phyloP scores from a whole-genome alignment of 2,329 filamentous ascomycete species.

The Torrubiellomyces zombiae region DNA sequence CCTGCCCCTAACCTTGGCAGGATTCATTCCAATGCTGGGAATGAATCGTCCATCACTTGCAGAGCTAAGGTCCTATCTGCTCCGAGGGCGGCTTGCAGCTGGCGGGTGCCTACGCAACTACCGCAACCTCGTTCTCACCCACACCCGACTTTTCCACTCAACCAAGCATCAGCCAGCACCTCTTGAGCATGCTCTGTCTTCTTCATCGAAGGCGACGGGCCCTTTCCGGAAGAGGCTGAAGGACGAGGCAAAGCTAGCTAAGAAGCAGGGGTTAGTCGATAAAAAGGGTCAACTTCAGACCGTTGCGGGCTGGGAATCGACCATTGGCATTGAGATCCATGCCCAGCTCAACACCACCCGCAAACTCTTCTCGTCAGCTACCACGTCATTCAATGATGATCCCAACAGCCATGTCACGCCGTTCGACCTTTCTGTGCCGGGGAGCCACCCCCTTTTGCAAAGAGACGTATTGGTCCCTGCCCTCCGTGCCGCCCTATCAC shows the following conservation, averaged over 20 bases:
- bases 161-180: too few relatives aligned
- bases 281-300: constrained; percentile 30
- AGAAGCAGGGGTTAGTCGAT: constrained; percentile 40
- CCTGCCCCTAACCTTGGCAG: too few relatives aligned
- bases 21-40: too few relatives aligned
- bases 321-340: constrained; percentile 93
- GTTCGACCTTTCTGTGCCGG: constrained; percentile 82
- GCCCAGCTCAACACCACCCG: constrained; percentile 78
- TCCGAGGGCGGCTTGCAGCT: too few relatives aligned
- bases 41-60: too few relatives aligned
- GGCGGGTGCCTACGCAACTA: too few relatives aligned
- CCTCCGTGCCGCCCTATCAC: constrained; percentile 70
- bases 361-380: constrained; percentile 75
- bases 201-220: constrained; percentile 8
- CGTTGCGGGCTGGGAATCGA: constrained; percentile 69
- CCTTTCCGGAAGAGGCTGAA: constrained; percentile 59
- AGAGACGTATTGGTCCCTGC: constrained; percentile 70
- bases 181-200: constrained; percentile 2
- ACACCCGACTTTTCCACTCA: too few relatives aligned
- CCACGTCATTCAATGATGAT: constrained; percentile 44
- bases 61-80: too few relatives aligned
- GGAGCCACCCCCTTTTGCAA: constrained; percentile 78
- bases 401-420: constrained; percentile 79
- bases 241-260: constrained; percentile 52
- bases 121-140: too few relatives aligned